A percentile compares a stretch with the other conserved stretches of the same genome.
Evolutionary conservation across 345 rosid genomes (phyloP).

Genomic region (Eucalyptus polyanthemos): DNA sequence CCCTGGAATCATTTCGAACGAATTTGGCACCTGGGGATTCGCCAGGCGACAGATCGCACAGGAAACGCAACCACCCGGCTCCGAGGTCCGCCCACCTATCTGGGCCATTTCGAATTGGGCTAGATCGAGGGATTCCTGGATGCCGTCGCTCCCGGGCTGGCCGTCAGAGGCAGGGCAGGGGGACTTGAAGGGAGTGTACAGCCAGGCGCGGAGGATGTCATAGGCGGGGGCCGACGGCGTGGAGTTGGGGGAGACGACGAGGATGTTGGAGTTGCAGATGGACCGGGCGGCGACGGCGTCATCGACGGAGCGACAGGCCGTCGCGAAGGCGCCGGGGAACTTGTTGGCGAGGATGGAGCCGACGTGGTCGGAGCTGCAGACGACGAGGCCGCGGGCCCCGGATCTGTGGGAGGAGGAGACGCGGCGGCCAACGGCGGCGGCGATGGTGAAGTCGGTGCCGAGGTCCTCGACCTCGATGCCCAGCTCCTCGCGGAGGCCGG

Average conservation of each 20-base stretch:
- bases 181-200: constrained; percentile 46
- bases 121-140: constrained; percentile 30
- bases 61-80: background rate
- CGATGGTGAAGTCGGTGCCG: too few relatives aligned
- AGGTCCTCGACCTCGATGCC: too few relatives aligned
- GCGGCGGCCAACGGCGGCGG: rapidly evolving
- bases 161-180: constrained; percentile 58
- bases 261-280: constrained; percentile 65
- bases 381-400: too few relatives aligned
- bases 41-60: constrained; percentile 48
- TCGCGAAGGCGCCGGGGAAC: rapidly evolving
- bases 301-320: background rate
- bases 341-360: too few relatives aligned
- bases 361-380: too few relatives aligned
- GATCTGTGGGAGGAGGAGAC: too few relatives aligned
- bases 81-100: constrained; percentile 20
- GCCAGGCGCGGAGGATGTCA: constrained; percentile 55
- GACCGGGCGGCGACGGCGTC: constrained; percentile 69
- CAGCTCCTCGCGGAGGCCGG: too few relatives aligned
- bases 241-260: constrained; percentile 42
- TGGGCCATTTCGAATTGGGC: constrained; percentile 36
- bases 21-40: constrained; percentile 42
- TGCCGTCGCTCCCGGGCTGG: constrained; percentile 39
- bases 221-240: constrained; percentile 33
- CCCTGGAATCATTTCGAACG: constrained; percentile 62